Evolutionary conservation across 495 filamentous ascomycete species (phyloP).

Genomic region (Trichoderma asperelloides): DNA sequence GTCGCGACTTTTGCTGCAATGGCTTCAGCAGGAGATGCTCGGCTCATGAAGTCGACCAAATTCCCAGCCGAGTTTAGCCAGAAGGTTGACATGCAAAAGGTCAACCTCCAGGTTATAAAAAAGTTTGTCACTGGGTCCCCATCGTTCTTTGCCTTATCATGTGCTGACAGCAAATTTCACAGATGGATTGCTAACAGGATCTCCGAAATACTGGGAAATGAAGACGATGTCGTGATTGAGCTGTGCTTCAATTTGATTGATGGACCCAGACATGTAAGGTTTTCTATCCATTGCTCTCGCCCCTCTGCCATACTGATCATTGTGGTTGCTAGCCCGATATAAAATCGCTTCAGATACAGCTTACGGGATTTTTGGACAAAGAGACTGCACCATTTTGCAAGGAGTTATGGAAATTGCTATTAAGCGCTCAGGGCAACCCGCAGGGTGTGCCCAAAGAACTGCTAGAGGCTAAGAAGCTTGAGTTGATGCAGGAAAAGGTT

Average conservation of each 20-base stretch:
- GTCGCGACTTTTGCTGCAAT: slow-evolving; percentile 29
- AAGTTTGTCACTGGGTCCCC: slow-evolving; percentile 47
- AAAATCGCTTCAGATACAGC: slow-evolving; percentile 84
- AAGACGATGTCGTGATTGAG: slow-evolving; percentile 93
- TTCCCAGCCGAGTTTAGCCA: slow-evolving; percentile 88
- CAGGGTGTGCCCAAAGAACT: slow-evolving; percentile 92
- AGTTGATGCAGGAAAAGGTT: slow-evolving; percentile 85
- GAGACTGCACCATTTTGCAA: slow-evolving; percentile 87
- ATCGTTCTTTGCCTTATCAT: neutral
- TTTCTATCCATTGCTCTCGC: neutral
- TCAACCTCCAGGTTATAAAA: slow-evolving; percentile 96
- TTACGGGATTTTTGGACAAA: slow-evolving; percentile 92
- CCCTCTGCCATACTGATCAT: neutral
- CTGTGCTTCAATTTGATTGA: slow-evolving; percentile 86
- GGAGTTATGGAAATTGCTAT: slow-evolving; percentile 81
- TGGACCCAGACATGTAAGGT: slow-evolving; percentile 69
- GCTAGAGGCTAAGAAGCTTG: slow-evolving; percentile 89
- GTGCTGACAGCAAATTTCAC: slow-evolving; percentile 17
- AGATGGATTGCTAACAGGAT: slow-evolving; percentile 92
- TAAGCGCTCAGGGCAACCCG: slow-evolving; percentile 81
- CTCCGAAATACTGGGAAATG: slow-evolving; percentile 74
- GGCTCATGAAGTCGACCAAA: slow-evolving; percentile 81
- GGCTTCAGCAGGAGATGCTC: slow-evolving; percentile 72
- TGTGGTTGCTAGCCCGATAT: slow-evolving; percentile 67
- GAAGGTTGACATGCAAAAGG: slow-evolving; percentile 96